Base-by-base conservation (phyloP, 78 protist species). In the Ministeria vibrans region DNA sequence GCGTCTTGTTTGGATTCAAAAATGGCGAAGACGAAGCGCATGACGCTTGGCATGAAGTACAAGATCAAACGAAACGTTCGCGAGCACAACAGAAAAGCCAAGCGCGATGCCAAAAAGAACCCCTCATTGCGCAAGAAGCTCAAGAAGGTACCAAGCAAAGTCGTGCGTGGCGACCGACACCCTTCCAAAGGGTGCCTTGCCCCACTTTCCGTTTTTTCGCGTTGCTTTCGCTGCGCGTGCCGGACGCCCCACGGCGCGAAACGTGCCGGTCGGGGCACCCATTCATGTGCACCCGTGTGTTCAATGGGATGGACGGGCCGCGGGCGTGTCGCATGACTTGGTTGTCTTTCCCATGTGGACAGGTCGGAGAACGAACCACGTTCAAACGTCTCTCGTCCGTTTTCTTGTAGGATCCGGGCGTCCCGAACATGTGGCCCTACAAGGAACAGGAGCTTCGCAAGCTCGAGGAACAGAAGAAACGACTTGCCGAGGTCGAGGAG, bases 401-500 rank as follows among this genome's bases (percentile, higher is more conserved):
- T 0, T 9, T 61, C 34, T 89, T 83, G 74, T 92, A 92, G 83
- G 98, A 95, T 45, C 95, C 96, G 25, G 96, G 98, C 61, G 66
- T 95, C 22, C 98, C 98, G 36, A 93, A 91, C 77, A 70, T 90
- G 43, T 85, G 83, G 75, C 95, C 95, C 62, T 90, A 85, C 85
- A 92, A 92, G 77, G 91, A 86, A n/a, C 85, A 93, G 59, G n/a
- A 93, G 46, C 70, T 93, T 63, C 27, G 39, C 15, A 61, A 90
- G 81, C 55, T 83, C 34, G 90, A 86, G 69, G 76, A 55, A 42
- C 68, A 45, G 20, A 83, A 83, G 75, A 78, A 78, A 38, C n/a
- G 45, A 22, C 53, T 34, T 32, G 75, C 49, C n/a, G 87, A 80
- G 44, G 91, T 69, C 28, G 79, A 87, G 78, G 41, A 61, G 30